Evolutionary conservation across 306 rosid genomes (phyloP).

Genomic region (Cotoneaster glaucophyllus): DNA sequence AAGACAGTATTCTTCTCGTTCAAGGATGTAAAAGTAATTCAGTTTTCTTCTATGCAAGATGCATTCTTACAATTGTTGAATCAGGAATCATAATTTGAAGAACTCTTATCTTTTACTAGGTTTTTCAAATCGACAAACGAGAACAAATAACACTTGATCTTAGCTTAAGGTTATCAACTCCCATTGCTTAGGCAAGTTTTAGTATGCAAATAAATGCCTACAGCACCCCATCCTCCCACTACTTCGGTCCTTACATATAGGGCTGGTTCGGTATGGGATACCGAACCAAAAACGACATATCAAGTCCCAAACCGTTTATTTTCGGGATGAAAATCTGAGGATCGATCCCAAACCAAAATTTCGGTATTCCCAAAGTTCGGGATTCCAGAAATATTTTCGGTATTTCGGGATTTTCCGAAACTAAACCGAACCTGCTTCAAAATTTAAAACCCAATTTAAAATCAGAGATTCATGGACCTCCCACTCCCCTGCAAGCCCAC

Average conservation of each 20-base stretch:
- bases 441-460: too few relatives aligned
- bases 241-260: neutral
- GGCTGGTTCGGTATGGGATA: too few relatives aligned
- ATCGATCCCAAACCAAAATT: too few relatives aligned
- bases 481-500: too few relatives aligned
- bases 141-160: neutral
- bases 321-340: too few relatives aligned
- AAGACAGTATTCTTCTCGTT: slow-evolving; percentile 58
- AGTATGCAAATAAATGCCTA: neutral
- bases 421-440: too few relatives aligned
- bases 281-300: too few relatives aligned
- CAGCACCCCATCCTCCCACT: neutral
- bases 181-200: neutral
- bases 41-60: slow-evolving; percentile 88
- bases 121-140: neutral
- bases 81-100: neutral
- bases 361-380: too few relatives aligned
- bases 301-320: too few relatives aligned
- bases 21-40: slow-evolving; percentile 81
- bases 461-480: too few relatives aligned
- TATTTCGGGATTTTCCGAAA: too few relatives aligned
- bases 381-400: too few relatives aligned
- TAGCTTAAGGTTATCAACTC: neutral
- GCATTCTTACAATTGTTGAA: slow-evolving; percentile 25
- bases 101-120: neutral